These are phyloP conservation scores for Pinguiococcus pyrenoidosus DNA, from an alignment of 108 stramenopile species.

Conservation along the genomic window DNA sequence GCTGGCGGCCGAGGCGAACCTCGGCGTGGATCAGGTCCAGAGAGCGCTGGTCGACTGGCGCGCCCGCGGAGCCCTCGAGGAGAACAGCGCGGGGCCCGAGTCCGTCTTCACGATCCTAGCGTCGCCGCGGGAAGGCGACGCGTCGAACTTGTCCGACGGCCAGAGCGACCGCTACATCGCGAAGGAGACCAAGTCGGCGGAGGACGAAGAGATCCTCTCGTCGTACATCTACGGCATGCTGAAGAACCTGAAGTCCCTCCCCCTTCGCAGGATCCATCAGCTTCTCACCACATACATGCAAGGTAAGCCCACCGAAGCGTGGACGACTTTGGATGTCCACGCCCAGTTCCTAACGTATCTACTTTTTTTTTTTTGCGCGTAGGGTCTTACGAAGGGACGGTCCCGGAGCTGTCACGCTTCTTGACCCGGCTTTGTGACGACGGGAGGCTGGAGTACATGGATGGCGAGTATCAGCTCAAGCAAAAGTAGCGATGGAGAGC, in stretches of 20 bases:
- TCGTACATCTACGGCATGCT: slow-evolving; percentile 76
- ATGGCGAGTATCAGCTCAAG: no score
- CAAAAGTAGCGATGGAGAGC: not conserved
- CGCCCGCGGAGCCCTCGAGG: slow-evolving; percentile 19
- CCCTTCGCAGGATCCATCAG: slow-evolving; percentile 63
- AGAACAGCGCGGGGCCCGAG: slow-evolving; percentile 17
- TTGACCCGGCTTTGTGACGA: no score
- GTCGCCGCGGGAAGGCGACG: not conserved
- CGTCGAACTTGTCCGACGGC: not conserved
- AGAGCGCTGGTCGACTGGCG: slow-evolving; percentile 6
- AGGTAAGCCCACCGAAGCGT: slow-evolving; percentile 1
- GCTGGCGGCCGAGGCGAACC: slow-evolving; percentile 55
- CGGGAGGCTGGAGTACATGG: no score
- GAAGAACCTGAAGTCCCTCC: slow-evolving; percentile 57
- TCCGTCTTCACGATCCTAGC: not conserved
- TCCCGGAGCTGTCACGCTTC: no score
- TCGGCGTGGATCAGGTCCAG: slow-evolving; percentile 51
- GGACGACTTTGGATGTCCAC: no score
- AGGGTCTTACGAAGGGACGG: no score
- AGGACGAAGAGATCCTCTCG: slow-evolving; percentile 60
- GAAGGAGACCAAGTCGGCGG: slow-evolving; percentile 21
- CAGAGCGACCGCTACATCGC: not conserved
- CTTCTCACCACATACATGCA: slow-evolving; percentile 43
- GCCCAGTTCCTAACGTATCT: no score
- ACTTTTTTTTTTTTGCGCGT: no score